Percentiles rank a stretch among this genome's conserved stretches.
Conservation (phyloP, 163 green algal species). For the Coccomyxa subellipsoidea region DNA sequence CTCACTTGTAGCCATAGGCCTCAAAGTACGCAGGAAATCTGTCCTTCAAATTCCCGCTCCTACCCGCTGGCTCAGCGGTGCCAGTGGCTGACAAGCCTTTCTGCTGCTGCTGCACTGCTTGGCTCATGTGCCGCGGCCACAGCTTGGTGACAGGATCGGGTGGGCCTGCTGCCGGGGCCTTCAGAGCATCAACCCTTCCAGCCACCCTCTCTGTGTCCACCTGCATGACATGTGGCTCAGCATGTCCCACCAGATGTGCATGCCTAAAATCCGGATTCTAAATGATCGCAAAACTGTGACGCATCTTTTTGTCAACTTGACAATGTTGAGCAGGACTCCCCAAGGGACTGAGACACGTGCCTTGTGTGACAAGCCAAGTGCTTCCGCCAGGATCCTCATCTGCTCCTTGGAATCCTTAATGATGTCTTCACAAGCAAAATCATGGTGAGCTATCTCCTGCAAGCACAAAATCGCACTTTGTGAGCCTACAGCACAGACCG, state of each 20-base stretch:
- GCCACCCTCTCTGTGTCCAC: slow-evolving; percentile 4
- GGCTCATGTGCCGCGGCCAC: slow-evolving; percentile 22
- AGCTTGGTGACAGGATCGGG: slow-evolving; percentile 31
- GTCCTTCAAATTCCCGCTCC: not conserved
- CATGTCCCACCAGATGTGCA: not conserved
- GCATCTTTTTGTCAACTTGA: not conserved
- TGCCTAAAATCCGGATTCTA: not conserved
- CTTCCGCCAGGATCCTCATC: slow-evolving; percentile 8
- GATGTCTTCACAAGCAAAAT: slow-evolving; percentile 31
- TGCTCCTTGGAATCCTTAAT: not conserved
- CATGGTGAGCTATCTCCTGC: slow-evolving; percentile 20
- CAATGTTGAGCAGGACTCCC: not conserved
- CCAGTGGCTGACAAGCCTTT: too few relatives aligned
- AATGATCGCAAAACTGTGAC: not conserved
- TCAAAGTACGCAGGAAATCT: slow-evolving; percentile 8
- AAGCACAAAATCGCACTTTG: too few relatives aligned
- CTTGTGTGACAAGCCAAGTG: slow-evolving; percentile 1
- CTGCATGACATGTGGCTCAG: slow-evolving; percentile 1
- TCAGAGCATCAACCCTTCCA: slow-evolving; percentile 9
- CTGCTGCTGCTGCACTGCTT: not conserved
- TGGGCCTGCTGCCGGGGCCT: not conserved
- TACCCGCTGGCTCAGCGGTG: not conserved
- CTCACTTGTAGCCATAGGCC: not conserved
- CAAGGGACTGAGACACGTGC: not conserved
- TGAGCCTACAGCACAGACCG: too few relatives aligned